Conservation (phyloP, 768 basidiomycete species). For the Chalciporus piperatus region DNA sequence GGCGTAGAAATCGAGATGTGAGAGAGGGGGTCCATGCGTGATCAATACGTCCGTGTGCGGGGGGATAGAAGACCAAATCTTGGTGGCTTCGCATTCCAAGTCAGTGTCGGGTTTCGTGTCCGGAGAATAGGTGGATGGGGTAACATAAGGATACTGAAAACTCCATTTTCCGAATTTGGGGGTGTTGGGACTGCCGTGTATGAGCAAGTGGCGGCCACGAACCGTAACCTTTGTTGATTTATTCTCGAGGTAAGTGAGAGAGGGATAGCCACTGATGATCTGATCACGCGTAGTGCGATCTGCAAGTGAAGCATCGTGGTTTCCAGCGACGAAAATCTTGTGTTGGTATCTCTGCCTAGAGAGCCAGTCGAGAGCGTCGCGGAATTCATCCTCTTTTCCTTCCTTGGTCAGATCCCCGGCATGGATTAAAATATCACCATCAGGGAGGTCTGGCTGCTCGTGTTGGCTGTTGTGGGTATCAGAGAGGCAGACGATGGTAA, state of each 20-base stretch:
- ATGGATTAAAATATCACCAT: conserved; percentile 42
- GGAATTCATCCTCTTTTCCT: conserved; percentile 33
- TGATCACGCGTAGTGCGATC: conserved; percentile 12
- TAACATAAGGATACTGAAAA: background rate
- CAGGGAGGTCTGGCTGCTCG: conserved; percentile 28
- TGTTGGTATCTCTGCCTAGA: conserved; percentile 33
- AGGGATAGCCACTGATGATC: conserved; percentile 21
- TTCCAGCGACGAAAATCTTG: conserved; percentile 45
- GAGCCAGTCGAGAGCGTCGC: conserved; percentile 31
- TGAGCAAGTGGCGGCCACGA: conserved; percentile 27
- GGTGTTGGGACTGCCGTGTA: conserved; percentile 42
- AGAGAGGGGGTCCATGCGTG: conserved; percentile 41
- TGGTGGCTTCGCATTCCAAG: too few relatives aligned
- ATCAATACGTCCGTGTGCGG: conserved; percentile 37
- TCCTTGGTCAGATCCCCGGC: conserved; percentile 40
- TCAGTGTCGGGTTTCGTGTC: too few relatives aligned
- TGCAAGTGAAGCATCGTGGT: conserved; percentile 37
- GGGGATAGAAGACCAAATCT: conserved; percentile 31
- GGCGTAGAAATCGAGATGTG: conserved; percentile 30
- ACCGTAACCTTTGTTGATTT: conserved; percentile 26
- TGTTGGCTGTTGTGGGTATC: conserved; percentile 38
- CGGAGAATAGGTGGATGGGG: too few relatives aligned
- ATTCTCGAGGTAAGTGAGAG: conserved; percentile 39
- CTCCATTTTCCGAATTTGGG: conserved; percentile 30
- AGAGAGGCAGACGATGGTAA: conserved; percentile 39